Conservation (phyloP, 2,329 filamentous ascomycete genomes). For the Aureobasidium lini region DNA sequence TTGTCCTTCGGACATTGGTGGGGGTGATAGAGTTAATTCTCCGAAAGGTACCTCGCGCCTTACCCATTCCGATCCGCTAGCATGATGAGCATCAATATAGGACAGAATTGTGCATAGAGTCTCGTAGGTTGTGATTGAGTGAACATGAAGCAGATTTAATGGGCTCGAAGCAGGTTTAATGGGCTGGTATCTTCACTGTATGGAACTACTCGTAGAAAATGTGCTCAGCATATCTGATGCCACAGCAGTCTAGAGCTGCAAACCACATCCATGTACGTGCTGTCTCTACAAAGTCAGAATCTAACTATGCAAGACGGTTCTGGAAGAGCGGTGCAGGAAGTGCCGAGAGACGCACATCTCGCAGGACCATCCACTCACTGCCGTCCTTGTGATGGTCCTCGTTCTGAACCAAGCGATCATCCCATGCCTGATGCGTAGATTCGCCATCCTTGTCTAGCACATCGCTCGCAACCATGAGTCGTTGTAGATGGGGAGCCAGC, state of each 20-base stretch:
- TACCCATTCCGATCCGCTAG: background rate
- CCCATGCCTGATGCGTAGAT: background rate
- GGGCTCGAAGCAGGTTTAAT: too few relatives aligned
- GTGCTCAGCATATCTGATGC: too few relatives aligned
- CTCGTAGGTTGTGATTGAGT: too few relatives aligned
- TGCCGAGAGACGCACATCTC: background rate
- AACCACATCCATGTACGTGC: too few relatives aligned
- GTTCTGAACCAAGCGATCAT: background rate
- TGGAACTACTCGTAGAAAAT: too few relatives aligned
- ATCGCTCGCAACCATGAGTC: background rate
- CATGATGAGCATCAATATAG: background rate
- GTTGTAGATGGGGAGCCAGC: background rate
- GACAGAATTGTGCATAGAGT: too few relatives aligned
- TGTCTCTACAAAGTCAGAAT: background rate
- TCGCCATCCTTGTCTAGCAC: background rate
- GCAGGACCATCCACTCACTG: background rate
- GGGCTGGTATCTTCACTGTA: too few relatives aligned
- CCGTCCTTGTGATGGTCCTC: background rate
- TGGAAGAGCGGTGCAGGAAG: conserved; percentile 1
- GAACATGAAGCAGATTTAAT: too few relatives aligned
- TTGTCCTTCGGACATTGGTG: background rate
- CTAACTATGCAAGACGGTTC: background rate
- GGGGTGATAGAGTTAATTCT: conserved; percentile 10
- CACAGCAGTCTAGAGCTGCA: too few relatives aligned
- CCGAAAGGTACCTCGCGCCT: background rate